Base-by-base conservation (phyloP, 805 yeast species). In the Lipomyces sp. region DNA sequence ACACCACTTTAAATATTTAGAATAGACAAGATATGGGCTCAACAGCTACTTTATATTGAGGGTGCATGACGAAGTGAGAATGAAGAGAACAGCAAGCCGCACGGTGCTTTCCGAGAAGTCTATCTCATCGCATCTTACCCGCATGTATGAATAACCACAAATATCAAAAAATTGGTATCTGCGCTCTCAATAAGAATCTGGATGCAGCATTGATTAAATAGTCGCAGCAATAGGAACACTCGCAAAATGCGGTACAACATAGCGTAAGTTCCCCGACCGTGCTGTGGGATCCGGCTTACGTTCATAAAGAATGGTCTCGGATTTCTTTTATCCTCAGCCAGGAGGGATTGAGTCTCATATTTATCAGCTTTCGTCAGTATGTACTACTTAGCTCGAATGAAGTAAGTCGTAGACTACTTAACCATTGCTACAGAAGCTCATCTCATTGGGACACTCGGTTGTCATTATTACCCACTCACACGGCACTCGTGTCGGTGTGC, bases 261-360 rank as follows among this genome's bases (percentile, higher is more conserved):
- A 55, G 77, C 77, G 78, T 75, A 61, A 64, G 77, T 71, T 10
- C 5, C 18, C 15, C 10, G 53, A 11, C 5, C 24, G 15, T 3
- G 11, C 8, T 15, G 29, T n/a, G 3, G 24, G n/a, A 13, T 11
- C 15, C n/a, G 13, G 24, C 24, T 34, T 39, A 24, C 60, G 37
- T 32, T 39, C 30, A 7, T 7, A 24, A n/a, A 74, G 76, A 70
- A 93, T 95, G 97, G 90, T 93, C 3, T 90, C 96, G 55, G 99
- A 95, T 78, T 95, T 92, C 81, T 95, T 95, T 85, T 95, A 90
- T 78, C 99, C 99, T 10, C 99, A 95, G 76, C 89, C 98, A 0
- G 99, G 99, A 2, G 99, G 99, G 8, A 96, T 95, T 1, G 99
- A 95, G 77, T 87, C 94, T 69, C 99, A 95, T 76, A 90, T 94